These are phyloP conservation scores for Athelia sp. DNA, from an alignment of 1,284 basidiomycete species.

Conservation along the genomic window DNA sequence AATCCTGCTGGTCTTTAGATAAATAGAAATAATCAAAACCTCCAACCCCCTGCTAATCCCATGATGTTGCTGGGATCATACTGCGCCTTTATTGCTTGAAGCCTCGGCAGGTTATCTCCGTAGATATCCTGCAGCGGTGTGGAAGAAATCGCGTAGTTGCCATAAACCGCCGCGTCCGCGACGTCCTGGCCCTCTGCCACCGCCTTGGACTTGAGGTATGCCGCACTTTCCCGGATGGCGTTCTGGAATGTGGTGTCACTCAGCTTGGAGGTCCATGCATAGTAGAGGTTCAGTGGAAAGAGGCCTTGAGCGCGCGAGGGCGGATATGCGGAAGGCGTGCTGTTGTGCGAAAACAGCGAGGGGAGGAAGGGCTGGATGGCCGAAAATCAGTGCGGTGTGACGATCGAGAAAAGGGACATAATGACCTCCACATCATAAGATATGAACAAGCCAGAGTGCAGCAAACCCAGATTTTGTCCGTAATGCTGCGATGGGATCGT, in stretches of 20 bases:
- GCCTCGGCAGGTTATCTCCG: slow-evolving; percentile 36
- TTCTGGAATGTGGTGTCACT: slow-evolving; percentile 23
- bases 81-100: slow-evolving; percentile 33
- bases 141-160: slow-evolving; percentile 22
- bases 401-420: too few species aligned
- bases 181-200: slow-evolving; percentile 16
- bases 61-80: slow-evolving; percentile 51
- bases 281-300: slow-evolving; percentile 33
- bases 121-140: slow-evolving; percentile 19
- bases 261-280: slow-evolving; percentile 23
- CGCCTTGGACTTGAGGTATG: slow-evolving; percentile 10
- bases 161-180: slow-evolving; percentile 17
- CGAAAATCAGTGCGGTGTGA: too few species aligned
- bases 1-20: too few species aligned
- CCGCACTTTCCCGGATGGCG: slow-evolving; percentile 15
- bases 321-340: slow-evolving; percentile 30
- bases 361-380: slow-evolving; percentile 24
- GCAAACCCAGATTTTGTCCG: slow-evolving; percentile 21
- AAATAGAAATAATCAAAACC: slow-evolving; percentile 14
- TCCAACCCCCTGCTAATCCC: slow-evolving; percentile 52
- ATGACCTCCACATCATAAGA: slow-evolving; percentile 50
- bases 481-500: slow-evolving; percentile 35
- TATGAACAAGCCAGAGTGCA: slow-evolving; percentile 29
- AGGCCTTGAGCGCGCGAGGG: slow-evolving; percentile 24
- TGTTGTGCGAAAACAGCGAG: slow-evolving; percentile 34